A percentile compares a stretch with the other conserved stretches of the same genome.
These are phyloP conservation scores for Backusella macrospora DNA, from an alignment of 192 early-diverging fungal genomes.

Conservation along the genomic window DNA sequence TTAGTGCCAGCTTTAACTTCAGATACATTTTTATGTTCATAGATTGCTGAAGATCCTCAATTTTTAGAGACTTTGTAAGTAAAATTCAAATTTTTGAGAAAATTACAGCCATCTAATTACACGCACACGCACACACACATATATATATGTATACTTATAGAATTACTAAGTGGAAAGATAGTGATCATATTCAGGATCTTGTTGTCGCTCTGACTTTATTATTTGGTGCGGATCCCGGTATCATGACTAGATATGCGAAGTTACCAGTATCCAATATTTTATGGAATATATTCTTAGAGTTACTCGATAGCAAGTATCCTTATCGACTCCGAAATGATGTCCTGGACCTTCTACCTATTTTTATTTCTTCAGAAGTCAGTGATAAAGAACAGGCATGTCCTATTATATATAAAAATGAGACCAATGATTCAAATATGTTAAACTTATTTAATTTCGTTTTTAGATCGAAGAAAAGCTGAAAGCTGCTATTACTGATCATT, in stretches of 20 bases:
- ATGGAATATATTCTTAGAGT: slow-evolving; percentile 40
- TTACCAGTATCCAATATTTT: slow-evolving; percentile 41
- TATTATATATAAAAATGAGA: not conserved
- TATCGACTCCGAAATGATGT: slow-evolving; percentile 47
- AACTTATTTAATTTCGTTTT: not conserved
- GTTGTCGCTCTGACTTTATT: slow-evolving; percentile 52
- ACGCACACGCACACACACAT: too few relatives aligned
- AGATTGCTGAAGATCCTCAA: slow-evolving; percentile 34
- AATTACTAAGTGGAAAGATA: slow-evolving; percentile 19
- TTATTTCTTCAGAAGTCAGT: slow-evolving; percentile 36
- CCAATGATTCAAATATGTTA: not conserved
- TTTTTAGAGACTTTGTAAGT: slow-evolving; percentile 44
- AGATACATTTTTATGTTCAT: not conserved
- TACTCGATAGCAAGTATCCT: slow-evolving; percentile 39
- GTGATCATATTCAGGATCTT: slow-evolving; percentile 29
- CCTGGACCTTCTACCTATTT: slow-evolving; percentile 52
- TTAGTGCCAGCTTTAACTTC: not conserved
- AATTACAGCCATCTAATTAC: not conserved
- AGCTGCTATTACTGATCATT: not conserved
- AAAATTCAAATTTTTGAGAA: not conserved
- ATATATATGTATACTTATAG: too few relatives aligned
- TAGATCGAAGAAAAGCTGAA: not conserved
- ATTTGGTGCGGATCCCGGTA: slow-evolving; percentile 46
- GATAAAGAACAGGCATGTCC: slow-evolving; percentile 30
- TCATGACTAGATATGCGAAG: slow-evolving; percentile 39